Percentiles rank a stretch among this genome's conserved stretches.
phyloP scores from a whole-genome alignment of 2,329 filamentous ascomycete genomes.

The Talaromyces sp. region DNA sequence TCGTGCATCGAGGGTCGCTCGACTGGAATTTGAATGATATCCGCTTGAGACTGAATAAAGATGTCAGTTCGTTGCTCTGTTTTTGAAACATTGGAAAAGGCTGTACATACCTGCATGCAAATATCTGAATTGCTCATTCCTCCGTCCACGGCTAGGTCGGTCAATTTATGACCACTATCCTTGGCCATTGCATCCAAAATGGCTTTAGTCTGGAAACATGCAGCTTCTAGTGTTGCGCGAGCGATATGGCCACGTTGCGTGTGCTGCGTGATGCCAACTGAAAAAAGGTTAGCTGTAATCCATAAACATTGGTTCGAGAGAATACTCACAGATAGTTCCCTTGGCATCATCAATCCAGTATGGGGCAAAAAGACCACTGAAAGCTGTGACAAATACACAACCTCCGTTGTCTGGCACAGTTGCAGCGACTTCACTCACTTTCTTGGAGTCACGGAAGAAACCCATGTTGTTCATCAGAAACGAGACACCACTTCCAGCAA shows the following conservation, averaged over 20 bases:
- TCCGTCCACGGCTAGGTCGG: conserved; percentile 77
- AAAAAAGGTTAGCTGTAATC: not conserved
- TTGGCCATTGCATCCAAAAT: conserved; percentile 89
- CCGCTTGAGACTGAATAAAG: conserved; percentile 65
- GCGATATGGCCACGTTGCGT: conserved; percentile 84
- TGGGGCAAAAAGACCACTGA: conserved; percentile 84
- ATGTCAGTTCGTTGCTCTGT: not conserved
- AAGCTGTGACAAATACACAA: conserved; percentile 82
- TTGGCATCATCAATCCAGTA: conserved; percentile 95
- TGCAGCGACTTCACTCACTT: conserved; percentile 62
- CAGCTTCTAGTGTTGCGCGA: conserved; percentile 83
- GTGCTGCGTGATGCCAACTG: conserved; percentile 78
- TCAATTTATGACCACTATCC: conserved; percentile 72
- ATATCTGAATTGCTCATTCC: conserved; percentile 86
- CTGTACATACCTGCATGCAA: conserved; percentile 68
- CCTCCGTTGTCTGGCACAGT: conserved; percentile 74
- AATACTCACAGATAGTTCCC: conserved; percentile 69
- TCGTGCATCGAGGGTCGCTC: conserved; percentile 84
- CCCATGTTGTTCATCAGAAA: conserved; percentile 66
- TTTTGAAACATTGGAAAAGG: not conserved
- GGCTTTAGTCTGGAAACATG: conserved; percentile 88
- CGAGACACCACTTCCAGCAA: conserved; percentile 76
- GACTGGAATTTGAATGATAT: conserved; percentile 79
- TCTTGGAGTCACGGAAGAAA: conserved; percentile 59
- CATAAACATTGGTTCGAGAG: not conserved